Percentiles rank a stretch among this genome's conserved stretches.
phyloP scores from a whole-genome alignment of 306 rosid genomes.

The Mimosa bimucronata region DNA sequence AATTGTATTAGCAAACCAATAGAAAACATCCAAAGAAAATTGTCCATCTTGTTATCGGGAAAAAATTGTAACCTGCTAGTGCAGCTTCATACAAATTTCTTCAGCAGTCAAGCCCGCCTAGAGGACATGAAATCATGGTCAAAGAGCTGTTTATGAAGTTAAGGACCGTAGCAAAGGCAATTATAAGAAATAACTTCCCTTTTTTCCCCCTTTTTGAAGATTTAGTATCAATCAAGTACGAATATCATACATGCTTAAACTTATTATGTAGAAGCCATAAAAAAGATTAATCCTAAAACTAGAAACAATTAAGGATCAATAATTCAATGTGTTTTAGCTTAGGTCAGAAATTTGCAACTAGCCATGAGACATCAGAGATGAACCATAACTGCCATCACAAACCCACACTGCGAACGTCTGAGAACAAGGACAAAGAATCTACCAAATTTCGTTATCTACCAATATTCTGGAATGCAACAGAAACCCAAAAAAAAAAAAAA shows the following conservation, averaged over 20 bases:
- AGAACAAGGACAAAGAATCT: too few relatives aligned
- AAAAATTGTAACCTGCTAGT: conserved; percentile 71
- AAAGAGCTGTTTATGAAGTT: neutral
- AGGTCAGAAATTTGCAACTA: neutral
- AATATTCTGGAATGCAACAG: too few relatives aligned
- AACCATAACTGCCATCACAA: neutral
- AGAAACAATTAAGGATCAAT: conserved; percentile 14
- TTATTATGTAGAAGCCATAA: conserved; percentile 4
- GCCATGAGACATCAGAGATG: neutral
- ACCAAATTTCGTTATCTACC: too few relatives aligned
- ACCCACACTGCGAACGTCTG: too few relatives aligned
- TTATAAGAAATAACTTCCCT: neutral
- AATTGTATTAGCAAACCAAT: neutral
- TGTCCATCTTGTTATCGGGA: neutral
- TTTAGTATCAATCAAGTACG: neutral
- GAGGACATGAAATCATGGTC: conserved; percentile 28
- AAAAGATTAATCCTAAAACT: neutral
- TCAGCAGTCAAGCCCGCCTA: conserved; percentile 92
- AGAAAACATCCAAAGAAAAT: neutral
- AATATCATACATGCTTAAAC: neutral
- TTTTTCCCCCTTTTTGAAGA: neutral
- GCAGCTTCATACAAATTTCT: conserved; percentile 67
- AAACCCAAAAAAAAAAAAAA: too few relatives aligned
- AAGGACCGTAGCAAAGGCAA: neutral
- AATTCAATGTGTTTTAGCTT: conserved; percentile 7